Evolutionary conservation across 495 filamentous ascomycete species (phyloP).

Genomic region (Endocarpon pusillum): DNA sequence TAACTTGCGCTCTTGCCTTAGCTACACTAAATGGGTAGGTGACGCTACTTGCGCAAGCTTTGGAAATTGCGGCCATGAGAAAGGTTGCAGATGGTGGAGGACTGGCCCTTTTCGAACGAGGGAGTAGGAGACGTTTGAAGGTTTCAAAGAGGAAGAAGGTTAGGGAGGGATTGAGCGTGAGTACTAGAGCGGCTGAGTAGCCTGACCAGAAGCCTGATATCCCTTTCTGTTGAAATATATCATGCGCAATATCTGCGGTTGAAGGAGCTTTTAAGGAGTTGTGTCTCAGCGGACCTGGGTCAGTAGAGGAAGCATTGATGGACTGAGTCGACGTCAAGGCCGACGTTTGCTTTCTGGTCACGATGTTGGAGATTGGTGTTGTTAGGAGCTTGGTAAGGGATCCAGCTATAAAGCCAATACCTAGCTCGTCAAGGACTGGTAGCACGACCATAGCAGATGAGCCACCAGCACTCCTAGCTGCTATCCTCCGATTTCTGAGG

Average conservation of each 20-base stretch:
- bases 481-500: slow-evolving; percentile 43
- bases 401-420: slow-evolving; percentile 60
- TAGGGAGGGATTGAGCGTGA: slow-evolving; percentile 74
- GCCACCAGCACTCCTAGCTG: background rate
- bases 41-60: slow-evolving; percentile 57
- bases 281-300: slow-evolving; percentile 1
- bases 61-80: slow-evolving; percentile 64
- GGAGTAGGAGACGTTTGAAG: slow-evolving; percentile 41
- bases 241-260: slow-evolving; percentile 40
- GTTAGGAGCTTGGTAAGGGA: slow-evolving; percentile 64
- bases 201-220: slow-evolving; percentile 75
- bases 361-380: slow-evolving; percentile 68
- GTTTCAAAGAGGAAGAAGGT: slow-evolving; percentile 72
- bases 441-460: slow-evolving; percentile 23
- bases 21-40: slow-evolving; percentile 82
- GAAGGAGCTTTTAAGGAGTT: slow-evolving; percentile 13
- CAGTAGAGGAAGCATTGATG: slow-evolving; percentile 5
- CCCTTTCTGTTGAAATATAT: slow-evolving; percentile 56
- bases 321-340: slow-evolving; percentile 22
- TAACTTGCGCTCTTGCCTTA: slow-evolving; percentile 60
- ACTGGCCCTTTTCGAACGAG: slow-evolving; percentile 29
- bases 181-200: slow-evolving; percentile 61
- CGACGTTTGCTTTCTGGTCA: slow-evolving; percentile 63
- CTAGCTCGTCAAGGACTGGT: slow-evolving; percentile 53
- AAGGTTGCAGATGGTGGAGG: slow-evolving; percentile 42